Percentiles rank a stretch among this genome's conserved stretches.
Evolutionary conservation across 2,329 filamentous ascomycete species (phyloP).

Genomic region (Microcyclosporella mali): DNA sequence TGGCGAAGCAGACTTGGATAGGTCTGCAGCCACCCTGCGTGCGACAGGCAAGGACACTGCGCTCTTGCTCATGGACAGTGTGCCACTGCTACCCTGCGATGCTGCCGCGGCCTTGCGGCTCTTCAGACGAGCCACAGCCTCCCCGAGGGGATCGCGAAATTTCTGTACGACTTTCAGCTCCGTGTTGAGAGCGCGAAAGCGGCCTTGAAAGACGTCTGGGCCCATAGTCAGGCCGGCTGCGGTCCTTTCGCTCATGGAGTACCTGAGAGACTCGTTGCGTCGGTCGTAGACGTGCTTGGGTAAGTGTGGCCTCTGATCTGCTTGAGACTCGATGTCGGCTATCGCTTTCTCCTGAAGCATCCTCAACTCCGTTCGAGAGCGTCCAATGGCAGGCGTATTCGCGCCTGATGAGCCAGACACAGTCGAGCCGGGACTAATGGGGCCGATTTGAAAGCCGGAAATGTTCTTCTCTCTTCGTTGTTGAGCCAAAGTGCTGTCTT

Average conservation of each 20-base stretch:
- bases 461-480: conserved; percentile 4
- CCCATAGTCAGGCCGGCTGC: conserved; percentile 19
- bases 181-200: conserved; percentile 30
- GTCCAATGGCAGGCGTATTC: conserved; percentile 26
- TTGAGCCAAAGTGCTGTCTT: conserved; percentile 19
- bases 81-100: conserved; percentile 4
- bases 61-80: conserved; percentile 16
- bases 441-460: conserved; percentile 16
- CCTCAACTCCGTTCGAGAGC: conserved; percentile 28
- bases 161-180: conserved; percentile 31
- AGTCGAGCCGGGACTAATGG: conserved; percentile 26
- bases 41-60: conserved; percentile 16
- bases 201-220: conserved; percentile 31
- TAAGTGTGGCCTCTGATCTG: conserved; percentile 24
- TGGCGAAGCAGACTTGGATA: conserved; percentile 17
- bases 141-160: conserved; percentile 30
- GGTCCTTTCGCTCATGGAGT: conserved; percentile 13
- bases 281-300: conserved; percentile 30
- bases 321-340: conserved; percentile 26
- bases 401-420: conserved; percentile 26
- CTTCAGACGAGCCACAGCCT: conserved; percentile 24
- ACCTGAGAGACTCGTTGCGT: conserved; percentile 30
- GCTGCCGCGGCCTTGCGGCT: conserved; percentile 21
- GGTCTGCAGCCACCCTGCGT: conserved; percentile 11
- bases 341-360: conserved; percentile 31